Conservation (phyloP, 768 basidiomycete species). For the Mycena amicta region DNA sequence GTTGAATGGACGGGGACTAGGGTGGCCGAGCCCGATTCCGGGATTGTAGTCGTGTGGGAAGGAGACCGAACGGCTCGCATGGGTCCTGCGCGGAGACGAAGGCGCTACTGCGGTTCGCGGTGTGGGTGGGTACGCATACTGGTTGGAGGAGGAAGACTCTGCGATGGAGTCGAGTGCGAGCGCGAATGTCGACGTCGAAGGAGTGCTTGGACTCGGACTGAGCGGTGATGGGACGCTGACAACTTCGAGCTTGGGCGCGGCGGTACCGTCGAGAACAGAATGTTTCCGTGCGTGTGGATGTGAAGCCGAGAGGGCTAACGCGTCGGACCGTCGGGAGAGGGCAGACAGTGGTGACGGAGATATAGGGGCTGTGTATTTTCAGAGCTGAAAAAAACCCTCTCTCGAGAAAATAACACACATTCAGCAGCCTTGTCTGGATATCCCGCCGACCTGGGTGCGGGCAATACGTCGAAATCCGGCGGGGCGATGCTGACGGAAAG, state of each 20-base stretch:
- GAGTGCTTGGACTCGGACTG: slow-evolving; percentile 27
- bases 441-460: slow-evolving; percentile 29
- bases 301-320: slow-evolving; percentile 53
- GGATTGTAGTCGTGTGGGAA: slow-evolving; percentile 45
- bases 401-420: slow-evolving; percentile 15
- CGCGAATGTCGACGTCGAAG: slow-evolving; percentile 52
- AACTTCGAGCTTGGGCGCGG: slow-evolving; percentile 36
- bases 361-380: slow-evolving; percentile 20
- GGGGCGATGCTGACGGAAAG: slow-evolving; percentile 66
- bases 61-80: slow-evolving; percentile 21
- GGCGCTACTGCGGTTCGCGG: slow-evolving; percentile 33
- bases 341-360: background rate
- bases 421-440: slow-evolving; percentile 29
- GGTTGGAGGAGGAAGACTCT: slow-evolving; percentile 33
- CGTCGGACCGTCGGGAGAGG: slow-evolving; percentile 35
- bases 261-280: slow-evolving; percentile 57
- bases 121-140: slow-evolving; percentile 33
- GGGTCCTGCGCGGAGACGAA: slow-evolving; percentile 29
- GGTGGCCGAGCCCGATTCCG: slow-evolving; percentile 48
- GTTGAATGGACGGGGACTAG: slow-evolving; percentile 33
- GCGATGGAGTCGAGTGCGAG: slow-evolving; percentile 52
- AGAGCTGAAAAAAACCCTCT: slow-evolving; percentile 8
- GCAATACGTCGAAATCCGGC: slow-evolving; percentile 42
- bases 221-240: slow-evolving; percentile 24
- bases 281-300: slow-evolving; percentile 82